A percentile compares a stretch with the other conserved stretches of the same genome.
Conservation (phyloP, 345 rosid species). For the Sonneratia alba region DNA sequence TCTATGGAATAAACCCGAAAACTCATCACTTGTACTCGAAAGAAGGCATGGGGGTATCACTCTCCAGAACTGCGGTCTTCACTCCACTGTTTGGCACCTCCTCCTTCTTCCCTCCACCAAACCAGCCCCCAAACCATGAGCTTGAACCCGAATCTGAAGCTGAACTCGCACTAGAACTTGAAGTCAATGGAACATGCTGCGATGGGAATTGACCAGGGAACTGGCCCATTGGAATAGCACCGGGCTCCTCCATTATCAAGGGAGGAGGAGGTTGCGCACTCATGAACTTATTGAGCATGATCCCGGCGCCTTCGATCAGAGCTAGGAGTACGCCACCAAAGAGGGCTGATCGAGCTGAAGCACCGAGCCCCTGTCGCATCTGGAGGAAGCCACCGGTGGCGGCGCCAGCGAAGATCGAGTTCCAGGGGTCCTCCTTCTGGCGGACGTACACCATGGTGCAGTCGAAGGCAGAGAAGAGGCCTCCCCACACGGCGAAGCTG, state of each 20-base stretch:
- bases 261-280: slow-evolving; percentile 32
- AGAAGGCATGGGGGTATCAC: slow-evolving; percentile 68
- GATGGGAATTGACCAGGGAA: slow-evolving; percentile 12
- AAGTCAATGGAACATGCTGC: slow-evolving; percentile 11
- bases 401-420: slow-evolving; percentile 74
- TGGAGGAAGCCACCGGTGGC: slow-evolving; percentile 70
- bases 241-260: slow-evolving; percentile 34
- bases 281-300: slow-evolving; percentile 43
- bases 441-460: slow-evolving; percentile 70
- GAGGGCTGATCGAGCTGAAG: slow-evolving; percentile 44
- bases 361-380: slow-evolving; percentile 53
- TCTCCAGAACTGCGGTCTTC: slow-evolving; percentile 61
- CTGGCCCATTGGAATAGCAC: slow-evolving; percentile 23
- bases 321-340: slow-evolving; percentile 53
- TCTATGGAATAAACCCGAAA: neutral
- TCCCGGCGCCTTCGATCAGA: slow-evolving; percentile 58
- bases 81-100: slow-evolving; percentile 24
- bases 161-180: slow-evolving; percentile 12
- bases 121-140: slow-evolving; percentile 51
- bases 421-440: slow-evolving; percentile 93
- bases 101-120: slow-evolving; percentile 43
- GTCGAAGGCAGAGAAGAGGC: slow-evolving; percentile 65
- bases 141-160: slow-evolving; percentile 21
- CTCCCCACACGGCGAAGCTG: slow-evolving; percentile 78
- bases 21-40: slow-evolving; percentile 40